Base-by-base conservation (phyloP, 257 asterid genomes). In the Galeopsis tetrahit region DNA sequence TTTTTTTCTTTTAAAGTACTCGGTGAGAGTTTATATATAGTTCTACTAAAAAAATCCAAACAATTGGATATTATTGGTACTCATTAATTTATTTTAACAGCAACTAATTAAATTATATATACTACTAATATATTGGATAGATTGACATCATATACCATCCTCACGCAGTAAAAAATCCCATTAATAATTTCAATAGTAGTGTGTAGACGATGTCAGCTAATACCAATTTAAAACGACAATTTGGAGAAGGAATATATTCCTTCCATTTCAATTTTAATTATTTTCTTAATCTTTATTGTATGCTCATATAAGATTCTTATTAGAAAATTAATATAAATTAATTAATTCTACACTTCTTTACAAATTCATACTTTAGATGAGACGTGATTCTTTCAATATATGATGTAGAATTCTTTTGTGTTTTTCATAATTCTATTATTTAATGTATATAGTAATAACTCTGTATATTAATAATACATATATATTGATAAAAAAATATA, bases 191-290 rank as follows among this genome's bases (percentile, higher is more conserved):
- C 4, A 44, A 56, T 28, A 39, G 58, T 57, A 44, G 52, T 49
- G 42, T 33, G 48, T 31, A 35, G 49, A 42, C 61, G 48, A 14
- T 62, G 63, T 80, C 21, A 44, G n/a, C 43, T 73, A 64, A 49
- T 33, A 66, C 56, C 68, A 51, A 63, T 34, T 38, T 40, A 39
- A 49, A 71, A 63, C 31, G 21, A 38, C 58, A n/a, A 65, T 48
- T 65, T 53, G 68, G 51, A 68, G 53, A 60, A 46, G 49, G 66
- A 72, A 69, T 6, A 66, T 14, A 76, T 75, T 68, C 81, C 56
- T 17, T 71, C 58, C 78, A 43, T n/a, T 78, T 78, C 46, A 64
- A 61, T 7, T 17, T 69, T 33, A 39, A 31, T 36, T 59, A 39
- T 5, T 43, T 13, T 2, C 0, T 49, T 1, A 2, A 7, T 34